Conservation (phyloP, 441 rosid genomes). For the Raphanus hybrid region DNA sequence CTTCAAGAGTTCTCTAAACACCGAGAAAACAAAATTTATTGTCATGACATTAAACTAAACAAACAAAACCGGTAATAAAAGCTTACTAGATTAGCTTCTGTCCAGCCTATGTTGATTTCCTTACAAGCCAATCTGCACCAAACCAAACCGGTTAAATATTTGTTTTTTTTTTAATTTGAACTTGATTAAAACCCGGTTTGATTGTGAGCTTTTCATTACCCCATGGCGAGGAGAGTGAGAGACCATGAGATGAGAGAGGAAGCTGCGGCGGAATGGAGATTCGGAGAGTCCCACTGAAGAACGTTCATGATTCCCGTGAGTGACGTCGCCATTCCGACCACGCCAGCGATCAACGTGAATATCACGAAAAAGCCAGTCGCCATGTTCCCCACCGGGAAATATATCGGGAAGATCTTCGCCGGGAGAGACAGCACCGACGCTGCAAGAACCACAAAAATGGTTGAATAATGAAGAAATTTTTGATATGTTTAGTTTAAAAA, state of each 20-base stretch:
- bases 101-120: slow-evolving; percentile 82
- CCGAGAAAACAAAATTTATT: background rate
- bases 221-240: slow-evolving; percentile 84
- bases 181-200: slow-evolving; percentile 8
- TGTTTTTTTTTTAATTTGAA: background rate
- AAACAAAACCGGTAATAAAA: background rate
- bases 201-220: slow-evolving; percentile 45
- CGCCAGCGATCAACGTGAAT: slow-evolving; percentile 74
- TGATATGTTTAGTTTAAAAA: background rate
- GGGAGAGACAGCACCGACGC: slow-evolving; percentile 73
- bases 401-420: slow-evolving; percentile 82
- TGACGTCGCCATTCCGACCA: slow-evolving; percentile 79
- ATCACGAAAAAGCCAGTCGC: slow-evolving; percentile 80
- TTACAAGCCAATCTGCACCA: slow-evolving; percentile 77
- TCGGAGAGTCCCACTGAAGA: slow-evolving; percentile 52
- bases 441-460: slow-evolving; percentile 36
- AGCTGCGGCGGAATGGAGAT: slow-evolving; percentile 67
- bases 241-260: slow-evolving; percentile 69
- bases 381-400: slow-evolving; percentile 82
- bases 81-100: slow-evolving; percentile 71
- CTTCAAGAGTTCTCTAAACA: slow-evolving; percentile 72
- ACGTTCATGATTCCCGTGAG: slow-evolving; percentile 64
- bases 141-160: slow-evolving; percentile 11
- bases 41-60: background rate
- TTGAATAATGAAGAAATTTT: background rate